Evolutionary conservation across 108 stramenopile genomes (phyloP), one percentile per base, ranked within the genome.

Genomic region (Fragilaria crotonensis): DNA sequence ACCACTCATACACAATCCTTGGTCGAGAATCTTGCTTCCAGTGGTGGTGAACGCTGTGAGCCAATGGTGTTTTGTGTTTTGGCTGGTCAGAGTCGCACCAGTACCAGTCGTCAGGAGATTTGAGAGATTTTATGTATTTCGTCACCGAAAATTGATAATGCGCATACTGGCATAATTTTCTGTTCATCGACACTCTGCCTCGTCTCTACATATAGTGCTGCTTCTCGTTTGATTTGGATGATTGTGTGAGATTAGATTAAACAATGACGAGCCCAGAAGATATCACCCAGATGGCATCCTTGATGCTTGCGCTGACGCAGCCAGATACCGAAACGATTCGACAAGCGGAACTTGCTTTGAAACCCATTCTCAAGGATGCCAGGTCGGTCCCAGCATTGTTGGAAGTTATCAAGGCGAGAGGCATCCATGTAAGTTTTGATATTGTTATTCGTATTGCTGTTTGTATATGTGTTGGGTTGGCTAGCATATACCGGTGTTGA

Each of bases 311-410:
- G 17, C 67, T 95, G 50, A 91, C 91, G 4, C 84, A 87, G 45
- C 90, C 90, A 4, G 87, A 95, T 60, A 95, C 94, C 3, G 74
- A 85, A 21, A 76, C 85, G 21, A 96, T 96, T 69, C 85, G 94
- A 62, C 75, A 78, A 26, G 95, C 95, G 1, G 95, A 95, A 72
- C 57, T 57, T 21, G 77, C 87, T 19, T 64, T 97, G 45, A 97
- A 97, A 63, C 87, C 85, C 25, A 60, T 95, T 44, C 66, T 95
- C 44, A 91, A 90, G 59, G 73, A 85, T 47, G 70, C 83, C 14
- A 67, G 64, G 21, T 87, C 72, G 54, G 87, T 96, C 46, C 79
- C 87, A 25, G 82, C 84, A 3, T 69, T 96, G 58, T 67, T 96
- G 55, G 78, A 77, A 64, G 72, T 86, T 27, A 41, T 75, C 54